Evolutionary conservation across 805 yeast genomes (phyloP).

Genomic region (Candida easanensis): DNA sequence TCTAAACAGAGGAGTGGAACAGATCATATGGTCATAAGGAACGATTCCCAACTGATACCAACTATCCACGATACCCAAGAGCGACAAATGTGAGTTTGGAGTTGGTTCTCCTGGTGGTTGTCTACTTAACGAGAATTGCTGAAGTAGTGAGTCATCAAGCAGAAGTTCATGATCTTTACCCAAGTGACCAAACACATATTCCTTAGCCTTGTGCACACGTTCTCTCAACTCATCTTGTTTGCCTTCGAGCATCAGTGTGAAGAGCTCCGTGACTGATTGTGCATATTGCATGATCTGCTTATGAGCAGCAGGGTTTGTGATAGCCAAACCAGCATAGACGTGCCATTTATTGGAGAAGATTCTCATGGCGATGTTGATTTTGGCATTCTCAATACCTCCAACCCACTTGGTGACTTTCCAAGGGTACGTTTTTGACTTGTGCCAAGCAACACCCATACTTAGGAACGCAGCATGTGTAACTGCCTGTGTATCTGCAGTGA

Average conservation of each 20-base stretch:
- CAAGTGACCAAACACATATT: slow-evolving; percentile 72
- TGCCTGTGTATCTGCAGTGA: slow-evolving; percentile 98
- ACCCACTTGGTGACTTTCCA: slow-evolving; percentile 86
- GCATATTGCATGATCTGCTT: slow-evolving; percentile 89
- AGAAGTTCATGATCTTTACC: slow-evolving; percentile 55
- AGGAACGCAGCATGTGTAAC: slow-evolving; percentile 97
- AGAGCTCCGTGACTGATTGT: slow-evolving; percentile 75
- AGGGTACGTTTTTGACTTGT: slow-evolving; percentile 75
- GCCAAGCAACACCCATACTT: slow-evolving; percentile 98
- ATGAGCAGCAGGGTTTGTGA: slow-evolving; percentile 93
- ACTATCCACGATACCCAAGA: slow-evolving; percentile 89
- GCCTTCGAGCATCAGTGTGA: slow-evolving; percentile 76
- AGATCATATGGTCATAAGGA: slow-evolving; percentile 95
- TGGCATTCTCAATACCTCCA: slow-evolving; percentile 96
- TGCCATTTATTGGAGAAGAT: slow-evolving; percentile 96
- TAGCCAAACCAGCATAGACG: slow-evolving; percentile 96
- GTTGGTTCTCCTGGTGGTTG: slow-evolving; percentile 62
- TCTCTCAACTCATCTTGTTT: slow-evolving; percentile 52
- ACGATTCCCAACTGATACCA: slow-evolving; percentile 84
- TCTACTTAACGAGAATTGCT: slow-evolving; percentile 72
- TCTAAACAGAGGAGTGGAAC: slow-evolving; percentile 91
- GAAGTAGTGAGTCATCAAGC: slow-evolving; percentile 74
- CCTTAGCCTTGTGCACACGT: slow-evolving; percentile 64
- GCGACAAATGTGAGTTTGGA: slow-evolving; percentile 87
- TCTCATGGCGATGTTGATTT: slow-evolving; percentile 86